phyloP scores from a whole-genome alignment of 1,284 basidiomycete species.

The Mycena citricolor region DNA sequence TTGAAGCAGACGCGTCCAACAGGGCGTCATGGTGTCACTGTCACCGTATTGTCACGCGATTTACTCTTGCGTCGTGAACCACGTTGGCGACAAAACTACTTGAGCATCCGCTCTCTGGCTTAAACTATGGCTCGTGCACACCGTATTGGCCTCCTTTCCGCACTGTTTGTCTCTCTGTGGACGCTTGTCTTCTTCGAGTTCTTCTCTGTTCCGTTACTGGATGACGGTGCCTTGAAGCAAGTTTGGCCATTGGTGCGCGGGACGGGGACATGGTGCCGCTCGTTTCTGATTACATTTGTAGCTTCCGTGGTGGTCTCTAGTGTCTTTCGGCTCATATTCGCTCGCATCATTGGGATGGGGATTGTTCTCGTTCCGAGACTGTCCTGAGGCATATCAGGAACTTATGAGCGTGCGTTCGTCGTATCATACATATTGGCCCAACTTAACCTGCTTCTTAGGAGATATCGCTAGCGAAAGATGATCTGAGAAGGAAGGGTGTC shows the following conservation, averaged over 20 bases:
- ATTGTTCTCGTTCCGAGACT: constrained; percentile 69
- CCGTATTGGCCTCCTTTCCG: constrained; percentile 46
- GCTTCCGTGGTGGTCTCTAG: constrained; percentile 78
- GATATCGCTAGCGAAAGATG: constrained; percentile 69
- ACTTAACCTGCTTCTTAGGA: constrained; percentile 41
- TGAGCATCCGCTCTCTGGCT: too few species aligned
- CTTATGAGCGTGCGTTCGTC: constrained; percentile 43
- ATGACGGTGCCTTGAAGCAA: constrained; percentile 40
- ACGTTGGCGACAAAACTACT: constrained; percentile 12
- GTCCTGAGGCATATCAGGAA: constrained; percentile 74
- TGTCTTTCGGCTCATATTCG: constrained; percentile 74
- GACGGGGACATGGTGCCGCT: not conserved
- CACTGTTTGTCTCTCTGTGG: constrained; percentile 50
- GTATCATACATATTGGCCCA: not conserved
- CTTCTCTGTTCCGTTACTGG: constrained; percentile 58
- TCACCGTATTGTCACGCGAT: constrained; percentile 7
- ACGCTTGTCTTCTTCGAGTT: constrained; percentile 53
- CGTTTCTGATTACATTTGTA: constrained; percentile 27
- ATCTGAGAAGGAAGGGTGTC: constrained; percentile 64
- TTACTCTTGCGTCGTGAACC: not conserved
- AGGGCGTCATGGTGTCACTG: constrained; percentile 9
- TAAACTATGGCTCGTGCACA: constrained; percentile 58
- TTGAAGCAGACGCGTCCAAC: constrained; percentile 10
- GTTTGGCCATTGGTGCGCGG: constrained; percentile 60
- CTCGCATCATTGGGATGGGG: constrained; percentile 73